Base-by-base conservation (phyloP, 2,329 filamentous ascomycete genomes). In the Verticillium dahliae region DNA sequence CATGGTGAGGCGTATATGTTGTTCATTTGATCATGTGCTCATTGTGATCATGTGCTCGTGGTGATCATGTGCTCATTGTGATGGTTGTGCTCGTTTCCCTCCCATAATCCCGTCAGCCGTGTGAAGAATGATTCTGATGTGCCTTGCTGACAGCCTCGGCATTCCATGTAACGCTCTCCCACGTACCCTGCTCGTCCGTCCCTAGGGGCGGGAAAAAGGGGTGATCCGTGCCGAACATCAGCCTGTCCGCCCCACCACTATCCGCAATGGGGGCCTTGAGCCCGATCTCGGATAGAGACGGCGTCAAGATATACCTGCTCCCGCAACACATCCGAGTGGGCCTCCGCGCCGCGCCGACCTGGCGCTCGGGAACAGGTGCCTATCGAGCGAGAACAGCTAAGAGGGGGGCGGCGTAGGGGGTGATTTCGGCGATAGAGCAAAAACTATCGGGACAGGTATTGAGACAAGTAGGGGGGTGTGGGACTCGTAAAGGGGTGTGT, bases 261-360 rank as follows among this genome's bases (percentile, higher is more conserved):
- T 87, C 88, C 27, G 87, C 83, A 2, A 91, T 81, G 0, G 90
- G 90, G 1, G 89, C 89, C 67, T 83, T 86, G 61, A 93, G 73
- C 0, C 89, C 90, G 10, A 91, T 85, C 56, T 89, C 85, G 0
- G 88, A 90, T 95, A 92, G 6, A 96, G 14, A 96, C 92, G 0
- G 92, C 92, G 75, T 97, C 92, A 1, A 97, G 82, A 71, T 92
- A 95, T 56, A 97, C 84, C 76, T 97, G 95, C 65, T 86, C 87
- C 67, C 78, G 78, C 39, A 89, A 77, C 18, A 78, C 81, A 77
- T 81, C 75, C 85, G 79, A 87, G 62, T 70, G 18, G 80, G 80
- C 71, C 83, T 69, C 62, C 87, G 75, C 3, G 65, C 69, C 22
- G 75, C 70, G 13, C 78, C 74, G 1, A 80, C 76, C 69, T 82